phyloP scores from a whole-genome alignment of 2,329 filamentous ascomycete genomes.

The Claviceps spartinae region DNA sequence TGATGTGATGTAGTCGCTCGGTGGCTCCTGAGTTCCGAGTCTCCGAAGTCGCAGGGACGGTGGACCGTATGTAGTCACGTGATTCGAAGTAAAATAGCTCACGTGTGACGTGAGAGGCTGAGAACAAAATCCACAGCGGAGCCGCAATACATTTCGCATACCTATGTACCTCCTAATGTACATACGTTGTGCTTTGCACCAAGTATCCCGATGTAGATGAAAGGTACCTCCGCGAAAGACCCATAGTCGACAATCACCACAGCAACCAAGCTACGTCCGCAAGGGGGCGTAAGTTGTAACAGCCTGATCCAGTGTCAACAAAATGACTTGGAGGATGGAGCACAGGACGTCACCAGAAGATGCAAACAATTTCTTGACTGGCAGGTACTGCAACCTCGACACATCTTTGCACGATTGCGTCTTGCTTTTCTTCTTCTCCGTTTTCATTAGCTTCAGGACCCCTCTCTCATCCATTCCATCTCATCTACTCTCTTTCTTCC shows the following conservation, averaged over 20 bases:
- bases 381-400: background rate
- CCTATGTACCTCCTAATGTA: no score
- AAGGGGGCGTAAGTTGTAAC: background rate
- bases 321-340: background rate
- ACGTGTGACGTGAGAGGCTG: no score
- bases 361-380: background rate
- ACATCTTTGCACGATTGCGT: background rate
- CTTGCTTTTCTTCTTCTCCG: background rate
- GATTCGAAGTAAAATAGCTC: no score
- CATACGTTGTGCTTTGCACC: no score
- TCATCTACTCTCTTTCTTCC: background rate
- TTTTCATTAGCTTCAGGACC: background rate
- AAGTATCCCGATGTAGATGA: no score
- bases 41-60: no score
- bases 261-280: background rate
- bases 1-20: no score
- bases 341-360: conserved; percentile 3
- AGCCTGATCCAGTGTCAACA: conserved; percentile 5
- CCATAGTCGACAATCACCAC: background rate
- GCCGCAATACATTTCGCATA: no score
- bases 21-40: no score
- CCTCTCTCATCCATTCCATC: background rate
- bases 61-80: no score
- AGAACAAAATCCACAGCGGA: no score
- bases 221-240: no score